Conservation (phyloP, 2,329 filamentous ascomycete species). For the Mariannaea elegans region DNA sequence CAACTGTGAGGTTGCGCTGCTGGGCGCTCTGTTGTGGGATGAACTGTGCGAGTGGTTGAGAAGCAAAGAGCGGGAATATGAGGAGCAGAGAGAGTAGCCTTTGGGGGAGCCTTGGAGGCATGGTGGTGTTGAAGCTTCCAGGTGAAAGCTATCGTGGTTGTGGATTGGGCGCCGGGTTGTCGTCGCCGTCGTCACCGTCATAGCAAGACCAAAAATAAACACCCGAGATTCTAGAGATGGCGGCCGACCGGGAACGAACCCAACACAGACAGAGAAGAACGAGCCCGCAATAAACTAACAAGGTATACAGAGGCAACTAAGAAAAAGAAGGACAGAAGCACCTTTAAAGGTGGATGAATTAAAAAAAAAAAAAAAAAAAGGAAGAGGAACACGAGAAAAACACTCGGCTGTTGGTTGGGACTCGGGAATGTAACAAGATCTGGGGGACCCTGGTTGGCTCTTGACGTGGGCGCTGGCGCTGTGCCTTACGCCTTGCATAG, state of each 20-base stretch:
- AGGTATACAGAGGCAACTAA: not conserved
- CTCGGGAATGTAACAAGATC: not conserved
- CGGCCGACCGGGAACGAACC: not conserved
- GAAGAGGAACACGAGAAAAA: constrained; percentile 15
- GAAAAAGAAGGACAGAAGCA: constrained; percentile 12
- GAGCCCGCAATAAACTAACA: not conserved
- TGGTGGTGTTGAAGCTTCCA: constrained; percentile 14
- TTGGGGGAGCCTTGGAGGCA: constrained; percentile 20
- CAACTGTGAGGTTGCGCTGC: constrained; percentile 59
- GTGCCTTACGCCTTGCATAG: constrained; percentile 21
- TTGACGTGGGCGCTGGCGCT: not conserved
- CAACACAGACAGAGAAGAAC: too few relatives aligned
- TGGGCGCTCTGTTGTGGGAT: constrained; percentile 37
- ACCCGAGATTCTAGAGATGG: not conserved
- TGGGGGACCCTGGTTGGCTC: not conserved
- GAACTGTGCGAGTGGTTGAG: constrained; percentile 45
- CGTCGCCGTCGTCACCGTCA: constrained; percentile 30
- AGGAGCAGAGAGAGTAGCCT: constrained; percentile 22
- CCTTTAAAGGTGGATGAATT: not conserved
- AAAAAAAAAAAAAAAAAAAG: not conserved
- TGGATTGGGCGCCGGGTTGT: constrained; percentile 31
- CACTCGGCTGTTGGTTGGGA: constrained; percentile 9
- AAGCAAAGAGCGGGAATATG: constrained; percentile 29
- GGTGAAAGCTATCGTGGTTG: too few relatives aligned
- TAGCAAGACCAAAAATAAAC: not conserved